Conservation (phyloP, 2,329 filamentous ascomycete species). For the Ascocoryne sarcoides region DNA sequence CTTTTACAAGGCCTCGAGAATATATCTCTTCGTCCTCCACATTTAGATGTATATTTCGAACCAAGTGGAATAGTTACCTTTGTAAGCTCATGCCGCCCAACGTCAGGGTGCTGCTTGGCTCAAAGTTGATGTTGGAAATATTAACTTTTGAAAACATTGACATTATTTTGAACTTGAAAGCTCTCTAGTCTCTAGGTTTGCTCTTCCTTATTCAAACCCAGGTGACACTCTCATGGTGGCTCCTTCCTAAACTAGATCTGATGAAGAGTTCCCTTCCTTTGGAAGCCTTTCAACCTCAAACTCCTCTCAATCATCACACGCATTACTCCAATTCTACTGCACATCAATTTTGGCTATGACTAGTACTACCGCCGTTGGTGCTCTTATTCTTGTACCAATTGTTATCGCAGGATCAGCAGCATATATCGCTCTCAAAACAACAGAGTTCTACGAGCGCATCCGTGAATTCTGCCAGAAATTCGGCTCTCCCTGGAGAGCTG, state of each 20-base stretch:
- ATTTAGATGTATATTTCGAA: no score
- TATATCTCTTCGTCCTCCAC: no score
- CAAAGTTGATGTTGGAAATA: no score
- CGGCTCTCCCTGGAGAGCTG: slow-evolving; percentile 25
- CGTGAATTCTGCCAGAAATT: slow-evolving; percentile 14
- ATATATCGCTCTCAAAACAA: slow-evolving; percentile 26
- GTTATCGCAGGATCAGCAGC: slow-evolving; percentile 30
- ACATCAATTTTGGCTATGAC: slow-evolving; percentile 32
- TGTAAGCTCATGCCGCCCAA: no score
- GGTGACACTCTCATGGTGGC: neutral
- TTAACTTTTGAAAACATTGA: no score
- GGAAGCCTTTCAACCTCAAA: neutral
- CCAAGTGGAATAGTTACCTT: no score
- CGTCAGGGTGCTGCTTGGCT: no score
- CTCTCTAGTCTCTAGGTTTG: no score
- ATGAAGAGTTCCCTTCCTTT: neutral
- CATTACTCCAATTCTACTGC: no score
- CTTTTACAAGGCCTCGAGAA: no score
- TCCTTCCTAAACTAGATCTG: neutral
- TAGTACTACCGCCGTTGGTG: slow-evolving; percentile 33
- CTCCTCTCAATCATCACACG: no score
- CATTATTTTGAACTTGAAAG: no score
- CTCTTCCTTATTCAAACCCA: neutral
- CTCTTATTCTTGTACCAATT: slow-evolving; percentile 39
- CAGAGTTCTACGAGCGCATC: slow-evolving; percentile 18